Conservation (phyloP, 179 eudicot species). For the Sideroxylon spinosum region DNA sequence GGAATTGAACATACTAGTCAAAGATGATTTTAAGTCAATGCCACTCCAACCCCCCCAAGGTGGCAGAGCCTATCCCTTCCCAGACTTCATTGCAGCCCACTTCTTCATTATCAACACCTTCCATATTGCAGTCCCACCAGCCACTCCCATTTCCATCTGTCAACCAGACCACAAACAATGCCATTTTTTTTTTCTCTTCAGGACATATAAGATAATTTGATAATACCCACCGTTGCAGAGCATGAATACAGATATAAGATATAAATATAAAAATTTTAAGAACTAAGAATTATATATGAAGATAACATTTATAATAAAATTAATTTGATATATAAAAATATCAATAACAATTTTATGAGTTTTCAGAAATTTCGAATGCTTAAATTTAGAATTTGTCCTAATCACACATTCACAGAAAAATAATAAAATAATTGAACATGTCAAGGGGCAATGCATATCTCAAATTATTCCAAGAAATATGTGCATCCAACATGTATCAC, state of each 20-base stretch:
- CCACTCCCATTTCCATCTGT: slow-evolving; percentile 88
- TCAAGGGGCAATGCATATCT: no score
- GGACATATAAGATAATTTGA: neutral
- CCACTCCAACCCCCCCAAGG: slow-evolving; percentile 78
- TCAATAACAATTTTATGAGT: no score
- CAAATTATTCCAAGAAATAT: no score
- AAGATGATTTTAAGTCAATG: slow-evolving; percentile 25
- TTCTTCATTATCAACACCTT: slow-evolving; percentile 81
- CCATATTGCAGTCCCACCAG: slow-evolving; percentile 86
- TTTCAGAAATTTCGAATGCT: no score
- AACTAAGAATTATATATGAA: neutral
- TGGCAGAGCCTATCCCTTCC: slow-evolving; percentile 81
- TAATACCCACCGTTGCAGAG: neutral
- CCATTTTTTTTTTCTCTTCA: neutral
- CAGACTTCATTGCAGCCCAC: slow-evolving; percentile 69
- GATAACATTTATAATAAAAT: no score
- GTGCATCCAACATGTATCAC: no score
- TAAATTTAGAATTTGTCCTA: no score
- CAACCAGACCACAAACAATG: slow-evolving; percentile 1
- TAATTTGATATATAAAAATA: no score
- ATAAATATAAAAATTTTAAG: no score
- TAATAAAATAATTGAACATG: no score
- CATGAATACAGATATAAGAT: no score
- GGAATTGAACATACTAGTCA: neutral
- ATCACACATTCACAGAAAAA: no score